Evolutionary conservation across 352 stramenopile genomes (phyloP).

Genomic region (Pythium chondricola): DNA sequence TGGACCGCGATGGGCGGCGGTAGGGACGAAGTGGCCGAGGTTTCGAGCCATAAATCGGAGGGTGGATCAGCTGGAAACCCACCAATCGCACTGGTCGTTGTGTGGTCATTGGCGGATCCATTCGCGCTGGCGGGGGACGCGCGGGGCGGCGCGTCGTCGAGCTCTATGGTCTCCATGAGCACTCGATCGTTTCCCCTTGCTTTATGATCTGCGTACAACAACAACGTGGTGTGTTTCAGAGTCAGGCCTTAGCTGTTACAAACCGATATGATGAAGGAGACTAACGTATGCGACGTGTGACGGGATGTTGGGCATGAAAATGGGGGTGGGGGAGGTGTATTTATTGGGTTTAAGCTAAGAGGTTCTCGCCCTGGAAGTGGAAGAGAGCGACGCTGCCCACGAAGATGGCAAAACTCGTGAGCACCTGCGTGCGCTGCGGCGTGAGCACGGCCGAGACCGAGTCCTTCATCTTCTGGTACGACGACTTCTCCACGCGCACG

Average conservation of each 20-base stretch:
- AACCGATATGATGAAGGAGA: background rate
- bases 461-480: slow-evolving; percentile 60
- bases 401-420: slow-evolving; percentile 74
- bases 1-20: background rate
- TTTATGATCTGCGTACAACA: background rate
- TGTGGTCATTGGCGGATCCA: background rate
- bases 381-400: slow-evolving; percentile 65
- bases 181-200: slow-evolving; percentile 1
- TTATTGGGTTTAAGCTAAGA: slow-evolving; percentile 47
- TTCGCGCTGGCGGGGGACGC: background rate
- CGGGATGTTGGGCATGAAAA: too few species aligned
- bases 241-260: background rate
- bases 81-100: background rate
- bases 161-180: slow-evolving; percentile 7
- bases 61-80: too few species aligned
- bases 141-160: background rate
- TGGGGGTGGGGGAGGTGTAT: slow-evolving; percentile 3
- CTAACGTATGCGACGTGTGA: background rate
- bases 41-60: too few species aligned
- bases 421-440: slow-evolving; percentile 64
- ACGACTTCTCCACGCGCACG: slow-evolving; percentile 41
- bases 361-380: slow-evolving; percentile 81
- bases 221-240: background rate
- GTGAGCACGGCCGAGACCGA: slow-evolving; percentile 55
- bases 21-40: too few species aligned